Evolutionary conservation across 768 basidiomycete species (phyloP).

Genomic region (Clitopilus passeckerianus): DNA sequence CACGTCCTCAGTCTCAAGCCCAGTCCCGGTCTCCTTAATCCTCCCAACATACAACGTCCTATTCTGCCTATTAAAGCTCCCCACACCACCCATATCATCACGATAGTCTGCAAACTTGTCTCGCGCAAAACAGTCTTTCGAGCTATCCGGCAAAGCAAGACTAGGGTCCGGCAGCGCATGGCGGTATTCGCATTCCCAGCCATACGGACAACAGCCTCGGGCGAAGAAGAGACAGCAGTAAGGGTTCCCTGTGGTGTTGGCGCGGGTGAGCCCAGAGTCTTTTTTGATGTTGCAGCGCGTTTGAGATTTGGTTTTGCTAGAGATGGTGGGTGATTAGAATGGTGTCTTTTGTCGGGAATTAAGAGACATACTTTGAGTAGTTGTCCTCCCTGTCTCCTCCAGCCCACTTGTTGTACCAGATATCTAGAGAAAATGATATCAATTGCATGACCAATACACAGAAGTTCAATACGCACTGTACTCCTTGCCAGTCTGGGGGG

Average conservation of each 20-base stretch:
- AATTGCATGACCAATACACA: neutral
- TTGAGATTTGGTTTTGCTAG: slow-evolving; percentile 90
- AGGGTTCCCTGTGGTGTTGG: slow-evolving; percentile 88
- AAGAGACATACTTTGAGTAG: slow-evolving; percentile 77
- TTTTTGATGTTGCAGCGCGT: slow-evolving; percentile 84
- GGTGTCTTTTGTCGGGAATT: neutral
- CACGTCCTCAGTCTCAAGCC: slow-evolving; percentile 88
- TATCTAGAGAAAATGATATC: slow-evolving; percentile 45
- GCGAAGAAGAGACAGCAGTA: slow-evolving; percentile 96
- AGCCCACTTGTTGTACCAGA: slow-evolving; percentile 99
- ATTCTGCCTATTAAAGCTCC: slow-evolving; percentile 92
- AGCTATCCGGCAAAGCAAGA: slow-evolving; percentile 76
- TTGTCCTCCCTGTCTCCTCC: slow-evolving; percentile 97
- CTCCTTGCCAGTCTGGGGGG: slow-evolving; percentile 90
- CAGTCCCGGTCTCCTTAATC: slow-evolving; percentile 87
- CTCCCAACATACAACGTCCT: slow-evolving; percentile 92
- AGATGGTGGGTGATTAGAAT: slow-evolving; percentile 7
- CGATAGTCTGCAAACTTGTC: slow-evolving; percentile 97
- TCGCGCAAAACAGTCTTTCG: slow-evolving; percentile 94
- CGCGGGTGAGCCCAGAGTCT: slow-evolving; percentile 92
- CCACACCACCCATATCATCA: slow-evolving; percentile 99
- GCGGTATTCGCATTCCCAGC: slow-evolving; percentile 96
- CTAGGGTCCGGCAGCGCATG: slow-evolving; percentile 79
- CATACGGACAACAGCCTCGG: slow-evolving; percentile 95
- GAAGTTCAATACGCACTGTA: slow-evolving; percentile 65